Evolutionary conservation across 2,329 filamentous ascomycete species (phyloP).

Genomic region (Curvularia verruculosa): DNA sequence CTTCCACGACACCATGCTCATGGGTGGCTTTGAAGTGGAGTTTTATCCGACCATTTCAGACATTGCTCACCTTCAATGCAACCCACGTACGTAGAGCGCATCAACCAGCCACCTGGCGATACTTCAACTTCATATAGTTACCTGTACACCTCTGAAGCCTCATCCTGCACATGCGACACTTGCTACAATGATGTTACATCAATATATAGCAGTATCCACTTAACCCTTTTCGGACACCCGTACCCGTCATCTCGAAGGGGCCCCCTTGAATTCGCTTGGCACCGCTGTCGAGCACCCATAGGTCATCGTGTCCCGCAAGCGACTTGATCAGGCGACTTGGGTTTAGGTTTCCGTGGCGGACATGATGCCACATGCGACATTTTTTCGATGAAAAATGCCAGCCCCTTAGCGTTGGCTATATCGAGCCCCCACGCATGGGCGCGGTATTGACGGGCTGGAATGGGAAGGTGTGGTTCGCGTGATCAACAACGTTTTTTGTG

Average conservation of each 20-base stretch:
- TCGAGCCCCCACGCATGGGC: not conserved
- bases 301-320: constrained; percentile 1
- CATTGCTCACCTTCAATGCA: not conserved
- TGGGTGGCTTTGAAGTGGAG: too few relatives aligned
- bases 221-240: not conserved
- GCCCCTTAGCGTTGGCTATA: constrained; percentile 17
- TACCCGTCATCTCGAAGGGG: too few relatives aligned
- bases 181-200: not conserved
- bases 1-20: too few relatives aligned
- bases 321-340: constrained; percentile 13
- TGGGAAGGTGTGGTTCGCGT: constrained; percentile 15
- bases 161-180: not conserved
- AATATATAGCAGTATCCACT: not conserved
- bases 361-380: constrained; percentile 15
- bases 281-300: constrained; percentile 6
- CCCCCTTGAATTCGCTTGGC: constrained; percentile 8
- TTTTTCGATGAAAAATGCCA: constrained; percentile 24
- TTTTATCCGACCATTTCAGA: too few relatives aligned
- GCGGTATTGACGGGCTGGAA: constrained; percentile 11
- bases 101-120: too few relatives aligned
- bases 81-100: not conserved
- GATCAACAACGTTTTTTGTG: not conserved
- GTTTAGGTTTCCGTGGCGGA: constrained; percentile 14
- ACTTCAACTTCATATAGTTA: too few relatives aligned
- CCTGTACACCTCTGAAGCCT: too few relatives aligned